Conservation (phyloP, 2,329 filamentous ascomycete species). For the Botrytis elliptica region DNA sequence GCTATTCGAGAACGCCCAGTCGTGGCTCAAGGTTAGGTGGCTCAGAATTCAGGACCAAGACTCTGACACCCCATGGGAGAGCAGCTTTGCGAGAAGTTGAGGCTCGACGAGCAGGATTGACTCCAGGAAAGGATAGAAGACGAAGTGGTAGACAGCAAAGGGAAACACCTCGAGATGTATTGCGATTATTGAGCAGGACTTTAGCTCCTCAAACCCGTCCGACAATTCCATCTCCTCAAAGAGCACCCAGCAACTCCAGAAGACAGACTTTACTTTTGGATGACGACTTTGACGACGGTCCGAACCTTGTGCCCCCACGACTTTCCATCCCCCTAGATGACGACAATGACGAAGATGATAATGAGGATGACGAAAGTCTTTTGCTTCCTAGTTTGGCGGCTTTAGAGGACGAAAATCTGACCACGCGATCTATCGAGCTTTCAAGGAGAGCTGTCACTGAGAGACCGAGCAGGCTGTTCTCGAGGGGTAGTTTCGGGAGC, state of each 20-base stretch:
- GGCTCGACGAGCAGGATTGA: conserved; percentile 59
- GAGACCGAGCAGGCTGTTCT: conserved; percentile 46
- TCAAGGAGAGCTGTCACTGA: conserved; percentile 54
- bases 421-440: conserved; percentile 58
- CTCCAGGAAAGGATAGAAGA: conserved; percentile 58
- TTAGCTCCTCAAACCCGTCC: conserved; percentile 47
- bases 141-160: conserved; percentile 56
- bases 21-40: conserved; percentile 27
- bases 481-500: conserved; percentile 50
- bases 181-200: conserved; percentile 54
- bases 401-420: conserved; percentile 59
- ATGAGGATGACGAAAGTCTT: conserved; percentile 48
- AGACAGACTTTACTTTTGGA: conserved; percentile 28
- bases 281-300: conserved; percentile 44
- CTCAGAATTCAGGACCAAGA: conserved; percentile 32
- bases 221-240: conserved; percentile 36
- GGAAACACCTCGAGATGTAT: conserved; percentile 54
- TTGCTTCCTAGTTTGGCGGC: conserved; percentile 53
- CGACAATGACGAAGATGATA: conserved; percentile 51
- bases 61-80: conserved; percentile 57
- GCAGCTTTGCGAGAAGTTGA: conserved; percentile 59
- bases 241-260: conserved; percentile 21
- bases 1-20: conserved; percentile 33
- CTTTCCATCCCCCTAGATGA: conserved; percentile 55
- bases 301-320: conserved; percentile 51